Evolutionary conservation across 305 asterid species (phyloP).

Genomic region (Solanum hybrid): DNA sequence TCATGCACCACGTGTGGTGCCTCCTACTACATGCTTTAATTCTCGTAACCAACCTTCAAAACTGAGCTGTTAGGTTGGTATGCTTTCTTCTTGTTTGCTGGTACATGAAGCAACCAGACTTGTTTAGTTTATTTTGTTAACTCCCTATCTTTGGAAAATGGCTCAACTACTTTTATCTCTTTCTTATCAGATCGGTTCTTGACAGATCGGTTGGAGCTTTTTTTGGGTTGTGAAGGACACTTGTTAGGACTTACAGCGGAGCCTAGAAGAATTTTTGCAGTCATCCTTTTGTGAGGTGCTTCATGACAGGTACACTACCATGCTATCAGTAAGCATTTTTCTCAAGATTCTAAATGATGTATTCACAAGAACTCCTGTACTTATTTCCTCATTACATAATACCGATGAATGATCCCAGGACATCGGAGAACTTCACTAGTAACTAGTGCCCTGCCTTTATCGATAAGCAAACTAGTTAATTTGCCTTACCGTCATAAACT

Average conservation of each 20-base stretch:
- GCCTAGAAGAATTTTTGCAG: not conserved
- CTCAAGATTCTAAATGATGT: not conserved
- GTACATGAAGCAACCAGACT: not conserved
- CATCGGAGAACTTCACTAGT: not conserved
- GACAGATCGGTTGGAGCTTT: not conserved
- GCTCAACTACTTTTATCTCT: not conserved
- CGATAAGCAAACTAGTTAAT: not conserved
- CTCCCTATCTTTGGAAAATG: not conserved
- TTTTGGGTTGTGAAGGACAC: not conserved
- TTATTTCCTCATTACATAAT: not conserved
- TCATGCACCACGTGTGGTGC: not conserved
- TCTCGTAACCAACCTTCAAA: not conserved
- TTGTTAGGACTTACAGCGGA: not conserved
- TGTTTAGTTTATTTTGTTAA: not conserved
- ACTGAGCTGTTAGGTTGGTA: not conserved
- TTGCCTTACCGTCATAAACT: not conserved
- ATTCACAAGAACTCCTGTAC: not conserved
- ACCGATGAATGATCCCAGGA: not conserved
- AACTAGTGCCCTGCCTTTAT: not conserved
- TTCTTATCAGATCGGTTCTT: too few relatives aligned
- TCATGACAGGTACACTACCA: not conserved
- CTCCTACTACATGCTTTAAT: not conserved
- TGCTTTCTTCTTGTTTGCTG: not conserved
- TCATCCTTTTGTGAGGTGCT: not conserved
- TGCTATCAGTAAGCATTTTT: not conserved